phyloP scores from a whole-genome alignment of 805 yeast species.

The Brettanomyces naardenensis region DNA sequence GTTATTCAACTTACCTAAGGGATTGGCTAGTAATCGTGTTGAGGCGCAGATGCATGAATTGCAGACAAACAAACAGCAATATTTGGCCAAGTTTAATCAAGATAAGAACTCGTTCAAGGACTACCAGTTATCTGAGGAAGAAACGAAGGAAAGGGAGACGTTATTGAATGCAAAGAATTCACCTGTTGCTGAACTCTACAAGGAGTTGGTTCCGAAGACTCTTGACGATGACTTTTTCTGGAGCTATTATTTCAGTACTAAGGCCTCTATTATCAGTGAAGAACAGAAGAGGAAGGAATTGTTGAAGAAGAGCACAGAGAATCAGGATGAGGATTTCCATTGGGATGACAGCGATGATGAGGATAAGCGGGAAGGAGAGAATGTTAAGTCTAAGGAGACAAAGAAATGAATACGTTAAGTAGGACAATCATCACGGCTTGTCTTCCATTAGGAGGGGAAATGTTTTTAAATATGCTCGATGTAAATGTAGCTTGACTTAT shows the following conservation, averaged over 20 bases:
- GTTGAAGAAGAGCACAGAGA: constrained; percentile 32
- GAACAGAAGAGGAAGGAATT: constrained; percentile 63
- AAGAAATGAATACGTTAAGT: no score
- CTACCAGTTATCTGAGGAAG: constrained; percentile 38
- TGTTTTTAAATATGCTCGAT: no score
- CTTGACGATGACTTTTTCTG: constrained; percentile 56
- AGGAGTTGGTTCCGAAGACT: constrained; percentile 55
- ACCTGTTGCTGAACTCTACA: constrained; percentile 47
- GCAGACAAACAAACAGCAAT: constrained; percentile 40
- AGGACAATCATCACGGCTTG: no score
- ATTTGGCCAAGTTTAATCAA: constrained; percentile 29
- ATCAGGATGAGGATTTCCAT: constrained; percentile 37
- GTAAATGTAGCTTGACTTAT: no score
- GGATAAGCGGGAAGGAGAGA: constrained; percentile 13
- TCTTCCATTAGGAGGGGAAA: no score
- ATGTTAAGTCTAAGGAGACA: background rate
- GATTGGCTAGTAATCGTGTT: constrained; percentile 42
- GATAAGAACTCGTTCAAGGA: constrained; percentile 17
- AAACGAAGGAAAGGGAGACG: constrained; percentile 33
- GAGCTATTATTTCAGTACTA: constrained; percentile 58
- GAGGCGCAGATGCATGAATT: constrained; percentile 56
- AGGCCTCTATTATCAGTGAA: constrained; percentile 44
- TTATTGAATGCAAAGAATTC: constrained; percentile 38
- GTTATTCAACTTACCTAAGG: constrained; percentile 37
- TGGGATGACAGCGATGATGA: constrained; percentile 47